These are phyloP conservation scores for Mucuna pruriens DNA, from an alignment of 306 rosid genomes.

Conservation along the genomic window DNA sequence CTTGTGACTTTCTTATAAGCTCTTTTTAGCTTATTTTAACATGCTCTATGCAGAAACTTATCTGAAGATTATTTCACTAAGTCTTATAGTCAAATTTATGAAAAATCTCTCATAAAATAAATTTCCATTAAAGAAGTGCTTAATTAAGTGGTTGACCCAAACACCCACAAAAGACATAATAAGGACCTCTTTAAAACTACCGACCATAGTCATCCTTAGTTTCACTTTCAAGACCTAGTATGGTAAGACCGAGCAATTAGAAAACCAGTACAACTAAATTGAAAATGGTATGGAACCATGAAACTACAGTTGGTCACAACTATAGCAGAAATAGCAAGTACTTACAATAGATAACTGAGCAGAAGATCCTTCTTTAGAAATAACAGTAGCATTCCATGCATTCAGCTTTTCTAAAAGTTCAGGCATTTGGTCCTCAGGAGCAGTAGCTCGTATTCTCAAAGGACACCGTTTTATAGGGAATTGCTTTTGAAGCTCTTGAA, in stretches of 20 bases:
- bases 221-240: background rate
- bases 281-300: slow-evolving; percentile 1
- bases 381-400: slow-evolving; percentile 65
- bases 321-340: background rate
- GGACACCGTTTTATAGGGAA: slow-evolving; percentile 95
- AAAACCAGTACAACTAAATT: slow-evolving; percentile 3
- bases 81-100: background rate
- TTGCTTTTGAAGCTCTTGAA: slow-evolving; percentile 96
- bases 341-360: slow-evolving; percentile 73
- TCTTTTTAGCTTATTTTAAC: background rate
- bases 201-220: background rate
- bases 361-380: slow-evolving; percentile 75
- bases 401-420: slow-evolving; percentile 72
- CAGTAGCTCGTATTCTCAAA: slow-evolving; percentile 64
- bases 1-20: background rate
- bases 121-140: background rate
- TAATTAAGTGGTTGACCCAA: background rate
- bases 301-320: slow-evolving; percentile 1
- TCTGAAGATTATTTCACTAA: background rate
- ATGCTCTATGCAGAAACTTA: background rate
- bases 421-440: slow-evolving; percentile 56
- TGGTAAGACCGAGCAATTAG: background rate
- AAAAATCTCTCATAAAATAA: background rate
- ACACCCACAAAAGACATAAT: slow-evolving; percentile 4
- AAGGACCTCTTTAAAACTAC: slow-evolving; percentile 5